phyloP scores from a whole-genome alignment of 345 rosid species.

The Chamaenerion angustifolium region DNA sequence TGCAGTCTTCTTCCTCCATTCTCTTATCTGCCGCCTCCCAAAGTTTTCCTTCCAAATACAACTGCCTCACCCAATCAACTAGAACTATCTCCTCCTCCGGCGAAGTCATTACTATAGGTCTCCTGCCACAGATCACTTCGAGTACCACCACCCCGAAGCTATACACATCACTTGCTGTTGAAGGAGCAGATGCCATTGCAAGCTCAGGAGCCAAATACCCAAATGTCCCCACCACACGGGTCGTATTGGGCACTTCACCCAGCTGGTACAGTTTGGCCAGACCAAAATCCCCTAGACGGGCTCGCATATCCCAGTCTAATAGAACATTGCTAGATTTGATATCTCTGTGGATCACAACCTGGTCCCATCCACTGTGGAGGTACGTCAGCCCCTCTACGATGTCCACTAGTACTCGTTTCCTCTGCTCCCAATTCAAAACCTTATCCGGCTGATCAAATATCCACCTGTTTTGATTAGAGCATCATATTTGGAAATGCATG shows the following conservation, averaged over 20 bases:
- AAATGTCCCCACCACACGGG: constrained; percentile 76
- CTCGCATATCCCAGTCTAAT: constrained; percentile 71
- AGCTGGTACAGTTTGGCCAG: constrained; percentile 64
- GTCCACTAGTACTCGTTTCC: constrained; percentile 49
- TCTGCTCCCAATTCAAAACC: constrained; percentile 42
- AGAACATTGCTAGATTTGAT: constrained; percentile 74
- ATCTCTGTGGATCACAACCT: constrained; percentile 75
- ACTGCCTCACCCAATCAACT: constrained; percentile 55
- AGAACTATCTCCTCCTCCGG: constrained; percentile 49
- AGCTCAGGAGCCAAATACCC: constrained; percentile 86
- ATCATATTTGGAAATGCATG: too few species aligned
- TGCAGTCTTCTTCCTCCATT: constrained; percentile 27
- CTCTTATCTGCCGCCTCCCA: constrained; percentile 49
- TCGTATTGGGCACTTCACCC: constrained; percentile 64
- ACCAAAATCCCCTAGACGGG: constrained; percentile 77
- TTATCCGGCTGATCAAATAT: constrained; percentile 46
- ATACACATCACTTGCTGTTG: constrained; percentile 62
- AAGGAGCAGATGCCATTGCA: constrained; percentile 38
- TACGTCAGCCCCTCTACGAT: constrained; percentile 74
- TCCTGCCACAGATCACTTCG: constrained; percentile 70
- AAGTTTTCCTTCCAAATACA: constrained; percentile 38
- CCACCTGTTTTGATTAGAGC: constrained; percentile 18
- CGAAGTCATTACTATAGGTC: constrained; percentile 39
- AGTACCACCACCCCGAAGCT: constrained; percentile 80
- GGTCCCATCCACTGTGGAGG: constrained; percentile 87